These are phyloP conservation scores for Calonectria hawksworthii DNA, from an alignment of 2,329 filamentous ascomycete species.

Conservation along the genomic window DNA sequence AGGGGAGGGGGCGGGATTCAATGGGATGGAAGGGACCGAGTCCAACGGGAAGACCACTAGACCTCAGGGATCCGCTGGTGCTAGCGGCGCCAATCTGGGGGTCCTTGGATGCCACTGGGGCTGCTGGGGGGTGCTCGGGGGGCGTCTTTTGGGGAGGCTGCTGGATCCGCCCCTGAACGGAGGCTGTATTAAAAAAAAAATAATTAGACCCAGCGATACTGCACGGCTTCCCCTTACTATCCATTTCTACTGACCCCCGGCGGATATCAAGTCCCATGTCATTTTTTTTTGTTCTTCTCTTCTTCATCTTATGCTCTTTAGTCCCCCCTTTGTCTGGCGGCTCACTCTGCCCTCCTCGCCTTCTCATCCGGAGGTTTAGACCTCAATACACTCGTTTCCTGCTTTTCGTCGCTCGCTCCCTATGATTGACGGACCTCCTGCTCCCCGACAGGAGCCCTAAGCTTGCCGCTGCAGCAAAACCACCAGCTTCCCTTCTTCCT, in stretches of 20 bases:
- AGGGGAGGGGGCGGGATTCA: slow-evolving; percentile 12
- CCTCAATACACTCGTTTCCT: slow-evolving; percentile 49
- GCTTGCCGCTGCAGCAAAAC: slow-evolving; percentile 22
- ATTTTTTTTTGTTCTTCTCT: slow-evolving; percentile 32
- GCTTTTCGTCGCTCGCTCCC: slow-evolving; percentile 44
- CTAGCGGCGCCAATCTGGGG: slow-evolving; percentile 50
- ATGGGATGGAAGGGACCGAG: slow-evolving; percentile 12
- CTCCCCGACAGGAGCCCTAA: slow-evolving; percentile 48
- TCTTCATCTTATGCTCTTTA: slow-evolving; percentile 29
- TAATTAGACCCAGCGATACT: slow-evolving; percentile 47
- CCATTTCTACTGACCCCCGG: slow-evolving; percentile 24
- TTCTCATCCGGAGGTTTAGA: slow-evolving; percentile 43
- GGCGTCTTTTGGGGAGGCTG: slow-evolving; percentile 26
- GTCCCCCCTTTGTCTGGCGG: slow-evolving; percentile 20
- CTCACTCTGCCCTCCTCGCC: slow-evolving; percentile 6
- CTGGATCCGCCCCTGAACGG: slow-evolving; percentile 48
- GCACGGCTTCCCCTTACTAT: slow-evolving; percentile 29
- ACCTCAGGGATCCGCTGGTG: slow-evolving; percentile 43
- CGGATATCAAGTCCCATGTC: slow-evolving; percentile 22
- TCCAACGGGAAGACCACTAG: slow-evolving; percentile 44
- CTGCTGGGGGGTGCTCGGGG: slow-evolving; percentile 24
- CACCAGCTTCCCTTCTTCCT: slow-evolving; percentile 30
- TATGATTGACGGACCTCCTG: slow-evolving; percentile 47
- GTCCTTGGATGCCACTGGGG: slow-evolving; percentile 30
- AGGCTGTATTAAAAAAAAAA: slow-evolving; percentile 45